Evolutionary conservation across 1,284 basidiomycete species (phyloP).

Genomic region (Ustilago shanxiensis): DNA sequence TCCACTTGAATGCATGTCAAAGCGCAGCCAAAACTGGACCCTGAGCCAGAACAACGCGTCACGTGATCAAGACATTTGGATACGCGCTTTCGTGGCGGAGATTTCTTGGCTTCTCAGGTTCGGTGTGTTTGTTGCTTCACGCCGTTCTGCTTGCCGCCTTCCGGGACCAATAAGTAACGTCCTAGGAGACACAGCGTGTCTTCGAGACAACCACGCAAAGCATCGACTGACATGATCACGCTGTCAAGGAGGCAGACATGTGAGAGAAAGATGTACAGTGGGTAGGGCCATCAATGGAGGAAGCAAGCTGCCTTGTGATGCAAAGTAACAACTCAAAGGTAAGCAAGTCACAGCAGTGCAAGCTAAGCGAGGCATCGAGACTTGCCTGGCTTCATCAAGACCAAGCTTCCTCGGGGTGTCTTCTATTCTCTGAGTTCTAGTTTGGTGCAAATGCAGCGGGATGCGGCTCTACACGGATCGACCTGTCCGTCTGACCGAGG

Average conservation of each 20-base stretch:
- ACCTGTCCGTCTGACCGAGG: slow-evolving; percentile 18
- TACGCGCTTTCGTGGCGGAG: slow-evolving; percentile 2
- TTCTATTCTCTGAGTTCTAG: too few relatives aligned
- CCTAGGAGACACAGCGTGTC: too few relatives aligned
- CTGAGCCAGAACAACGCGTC: neutral
- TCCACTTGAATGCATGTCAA: slow-evolving; percentile 10
- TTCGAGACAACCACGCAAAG: too few relatives aligned
- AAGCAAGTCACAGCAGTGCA: too few relatives aligned
- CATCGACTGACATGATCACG: too few relatives aligned
- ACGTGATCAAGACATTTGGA: neutral
- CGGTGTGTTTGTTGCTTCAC: neutral
- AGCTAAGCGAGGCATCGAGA: neutral
- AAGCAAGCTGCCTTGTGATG: neutral
- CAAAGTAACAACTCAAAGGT: too few relatives aligned
- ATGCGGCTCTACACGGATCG: neutral
- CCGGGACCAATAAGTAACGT: too few relatives aligned
- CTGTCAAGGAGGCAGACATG: too few relatives aligned
- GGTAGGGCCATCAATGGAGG: too few relatives aligned
- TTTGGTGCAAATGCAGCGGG: neutral
- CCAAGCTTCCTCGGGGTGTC: neutral
- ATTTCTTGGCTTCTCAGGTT: neutral
- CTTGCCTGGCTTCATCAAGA: too few relatives aligned
- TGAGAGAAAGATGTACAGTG: too few relatives aligned
- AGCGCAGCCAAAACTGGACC: slow-evolving; percentile 6
- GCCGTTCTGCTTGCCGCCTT: neutral